These are phyloP conservation scores for Citrus glauca DNA, from an alignment of 345 rosid species.

Conservation along the genomic window DNA sequence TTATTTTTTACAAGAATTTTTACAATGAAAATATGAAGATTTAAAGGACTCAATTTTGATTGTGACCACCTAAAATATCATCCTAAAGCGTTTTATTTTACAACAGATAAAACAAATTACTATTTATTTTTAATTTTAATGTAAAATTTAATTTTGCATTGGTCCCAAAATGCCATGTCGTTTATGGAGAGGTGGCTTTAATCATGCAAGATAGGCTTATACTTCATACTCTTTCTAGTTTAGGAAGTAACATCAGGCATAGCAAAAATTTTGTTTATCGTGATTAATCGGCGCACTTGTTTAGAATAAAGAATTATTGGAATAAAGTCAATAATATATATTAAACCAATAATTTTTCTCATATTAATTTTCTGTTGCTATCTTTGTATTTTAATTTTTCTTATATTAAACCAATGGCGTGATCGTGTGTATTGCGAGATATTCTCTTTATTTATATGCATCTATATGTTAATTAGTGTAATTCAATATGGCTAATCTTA, in stretches of 20 bases:
- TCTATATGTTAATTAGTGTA: not conserved
- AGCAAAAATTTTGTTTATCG: not conserved
- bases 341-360: not conserved
- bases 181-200: not conserved
- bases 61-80: not conserved
- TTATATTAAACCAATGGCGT: not conserved
- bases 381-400: not conserved
- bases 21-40: not conserved
- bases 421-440: not conserved
- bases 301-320: no score
- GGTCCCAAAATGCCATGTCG: not conserved
- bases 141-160: not conserved
- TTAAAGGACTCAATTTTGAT: not conserved
- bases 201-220: not conserved
- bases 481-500: not conserved
- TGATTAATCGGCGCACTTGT: not conserved
- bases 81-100: not conserved
- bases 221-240: slow-evolving; percentile 1
- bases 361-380: not conserved
- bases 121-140: not conserved
- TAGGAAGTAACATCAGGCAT: not conserved
- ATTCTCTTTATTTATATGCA: no score
- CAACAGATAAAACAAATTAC: not conserved
- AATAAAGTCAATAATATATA: no score
- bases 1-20: not conserved